Percentiles rank a stretch among this genome's conserved stretches.
Conservation (phyloP, 1,139 yeast genomes). For the Zygosaccharomyces sapae region DNA sequence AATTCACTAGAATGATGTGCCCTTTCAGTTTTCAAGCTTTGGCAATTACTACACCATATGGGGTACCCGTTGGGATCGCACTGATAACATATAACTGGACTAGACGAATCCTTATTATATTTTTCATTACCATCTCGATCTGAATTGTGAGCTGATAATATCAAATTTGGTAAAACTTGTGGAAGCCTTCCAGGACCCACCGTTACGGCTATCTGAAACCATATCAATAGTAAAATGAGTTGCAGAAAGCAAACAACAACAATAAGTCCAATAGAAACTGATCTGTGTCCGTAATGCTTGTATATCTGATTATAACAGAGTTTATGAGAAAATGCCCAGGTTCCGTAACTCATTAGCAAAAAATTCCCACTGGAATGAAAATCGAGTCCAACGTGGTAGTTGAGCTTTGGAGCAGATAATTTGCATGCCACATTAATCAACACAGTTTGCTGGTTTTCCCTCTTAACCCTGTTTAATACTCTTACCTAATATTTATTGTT, state of each 20-base stretch:
- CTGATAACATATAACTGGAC: slow-evolving; percentile 49
- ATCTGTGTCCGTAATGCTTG: slow-evolving; percentile 13
- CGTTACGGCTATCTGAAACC: slow-evolving; percentile 22
- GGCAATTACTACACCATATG: slow-evolving; percentile 53
- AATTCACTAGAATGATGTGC: slow-evolving; percentile 51
- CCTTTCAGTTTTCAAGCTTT: slow-evolving; percentile 51
- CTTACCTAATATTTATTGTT: too few species aligned
- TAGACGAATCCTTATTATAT: slow-evolving; percentile 5
- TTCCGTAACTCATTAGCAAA: slow-evolving; percentile 22
- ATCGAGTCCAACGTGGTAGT: slow-evolving; percentile 14
- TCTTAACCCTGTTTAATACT: neutral
- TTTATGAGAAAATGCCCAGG: slow-evolving; percentile 31
- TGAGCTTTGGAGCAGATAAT: slow-evolving; percentile 6
- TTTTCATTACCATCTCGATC: slow-evolving; percentile 4
- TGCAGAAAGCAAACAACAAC: slow-evolving; percentile 18
- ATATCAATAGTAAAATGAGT: slow-evolving; percentile 16
- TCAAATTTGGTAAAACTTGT: slow-evolving; percentile 24
- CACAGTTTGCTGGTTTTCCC: neutral
- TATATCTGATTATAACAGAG: slow-evolving; percentile 27
- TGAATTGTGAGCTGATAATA: slow-evolving; percentile 12
- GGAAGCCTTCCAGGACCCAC: slow-evolving; percentile 32
- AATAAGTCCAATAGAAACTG: slow-evolving; percentile 27
- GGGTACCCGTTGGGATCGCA: slow-evolving; percentile 63
- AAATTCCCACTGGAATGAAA: slow-evolving; percentile 17
- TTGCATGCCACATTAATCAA: slow-evolving; percentile 1